Evolutionary conservation across 345 rosid species (phyloP).

Genomic region (Dimocarpus longan): DNA sequence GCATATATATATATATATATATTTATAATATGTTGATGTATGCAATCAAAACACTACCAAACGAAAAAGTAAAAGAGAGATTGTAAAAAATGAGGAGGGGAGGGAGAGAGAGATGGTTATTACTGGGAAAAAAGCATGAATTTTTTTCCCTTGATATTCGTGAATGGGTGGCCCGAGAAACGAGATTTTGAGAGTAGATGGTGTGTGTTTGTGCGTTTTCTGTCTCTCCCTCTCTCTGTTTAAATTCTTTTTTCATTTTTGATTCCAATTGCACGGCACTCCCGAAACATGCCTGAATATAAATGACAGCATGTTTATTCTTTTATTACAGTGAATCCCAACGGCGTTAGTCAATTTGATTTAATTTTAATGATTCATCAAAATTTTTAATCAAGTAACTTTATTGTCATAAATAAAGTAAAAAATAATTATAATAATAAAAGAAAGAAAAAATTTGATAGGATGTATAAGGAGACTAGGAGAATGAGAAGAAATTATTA

Average conservation of each 20-base stretch:
- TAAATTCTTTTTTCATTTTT: neutral
- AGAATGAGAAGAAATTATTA: too few species aligned
- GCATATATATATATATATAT: neutral
- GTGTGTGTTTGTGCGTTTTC: slow-evolving; percentile 3
- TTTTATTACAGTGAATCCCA: too few species aligned
- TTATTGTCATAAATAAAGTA: too few species aligned
- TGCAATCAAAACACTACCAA: slow-evolving; percentile 25
- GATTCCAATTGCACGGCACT: too few species aligned
- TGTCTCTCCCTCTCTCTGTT: neutral
- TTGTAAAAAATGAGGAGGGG: neutral
- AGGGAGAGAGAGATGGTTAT: slow-evolving; percentile 33
- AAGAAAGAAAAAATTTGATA: too few species aligned
- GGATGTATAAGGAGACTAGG: too few species aligned
- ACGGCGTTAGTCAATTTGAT: too few species aligned
- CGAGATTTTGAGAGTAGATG: slow-evolving; percentile 40
- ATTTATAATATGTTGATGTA: neutral
- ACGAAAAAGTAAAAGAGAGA: neutral
- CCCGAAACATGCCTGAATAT: too few species aligned
- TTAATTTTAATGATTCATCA: too few species aligned
- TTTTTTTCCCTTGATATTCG: slow-evolving; percentile 44
- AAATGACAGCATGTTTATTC: too few species aligned
- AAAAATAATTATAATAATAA: too few species aligned
- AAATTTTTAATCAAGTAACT: too few species aligned
- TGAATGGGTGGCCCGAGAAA: slow-evolving; percentile 55
- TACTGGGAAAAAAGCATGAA: slow-evolving; percentile 33